Percentiles rank a stretch among this genome's conserved stretches.
These are phyloP conservation scores for Emiliania huxleyi DNA, from an alignment of 78 protist genomes.

Conservation along the genomic window DNA sequence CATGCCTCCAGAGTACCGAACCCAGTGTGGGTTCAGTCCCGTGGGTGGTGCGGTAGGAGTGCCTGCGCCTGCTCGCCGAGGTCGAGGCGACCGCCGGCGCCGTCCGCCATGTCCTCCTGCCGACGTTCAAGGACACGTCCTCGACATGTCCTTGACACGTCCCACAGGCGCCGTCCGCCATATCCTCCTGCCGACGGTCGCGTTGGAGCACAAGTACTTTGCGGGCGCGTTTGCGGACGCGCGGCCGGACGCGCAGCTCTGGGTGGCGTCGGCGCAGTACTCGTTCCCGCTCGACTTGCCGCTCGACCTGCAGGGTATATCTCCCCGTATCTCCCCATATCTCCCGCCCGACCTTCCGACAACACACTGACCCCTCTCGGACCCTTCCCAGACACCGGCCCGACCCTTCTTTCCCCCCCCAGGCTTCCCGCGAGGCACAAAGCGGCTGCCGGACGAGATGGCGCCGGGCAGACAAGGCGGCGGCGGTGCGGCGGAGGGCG, in stretches of 20 bases:
- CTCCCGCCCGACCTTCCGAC: no score
- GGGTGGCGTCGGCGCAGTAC: neutral
- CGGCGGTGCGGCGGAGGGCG: no score
- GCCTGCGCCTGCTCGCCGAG: neutral
- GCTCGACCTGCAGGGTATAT: neutral
- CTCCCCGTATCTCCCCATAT: no score
- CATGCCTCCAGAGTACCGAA: no score
- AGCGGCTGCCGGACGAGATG: neutral
- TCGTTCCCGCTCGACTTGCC: slow-evolving; percentile 35
- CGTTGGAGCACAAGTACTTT: slow-evolving; percentile 19
- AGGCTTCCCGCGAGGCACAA: neutral
- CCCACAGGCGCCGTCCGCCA: slow-evolving; percentile 1
- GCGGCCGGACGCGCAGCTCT: neutral
- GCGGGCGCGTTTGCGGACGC: neutral
- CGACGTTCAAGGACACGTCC: no score
- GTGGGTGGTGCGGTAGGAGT: no score
- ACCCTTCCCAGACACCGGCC: neutral
- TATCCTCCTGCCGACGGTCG: slow-evolving; percentile 6
- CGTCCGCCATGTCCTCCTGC: neutral
- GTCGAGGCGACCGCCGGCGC: neutral
- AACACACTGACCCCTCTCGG: neutral
- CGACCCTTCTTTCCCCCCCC: neutral
- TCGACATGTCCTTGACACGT: no score
- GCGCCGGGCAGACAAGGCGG: neutral
- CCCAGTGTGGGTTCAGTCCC: no score